Evolutionary conservation across 148 eudicot genomes (phyloP).

Genomic region (Rhododendron williamsianum): DNA sequence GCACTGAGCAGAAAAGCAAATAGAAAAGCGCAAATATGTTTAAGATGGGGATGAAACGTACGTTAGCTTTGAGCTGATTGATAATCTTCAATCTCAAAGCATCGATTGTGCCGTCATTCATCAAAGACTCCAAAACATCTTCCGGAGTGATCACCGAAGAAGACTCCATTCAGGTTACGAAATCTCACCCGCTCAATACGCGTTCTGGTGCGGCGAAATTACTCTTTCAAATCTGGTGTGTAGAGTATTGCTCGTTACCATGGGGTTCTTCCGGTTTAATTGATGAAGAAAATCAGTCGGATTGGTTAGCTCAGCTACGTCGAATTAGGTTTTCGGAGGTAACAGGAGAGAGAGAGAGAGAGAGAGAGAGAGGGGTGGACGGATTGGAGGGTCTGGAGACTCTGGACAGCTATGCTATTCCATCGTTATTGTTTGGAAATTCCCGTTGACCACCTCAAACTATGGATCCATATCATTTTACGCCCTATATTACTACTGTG

Average conservation of each 20-base stretch:
- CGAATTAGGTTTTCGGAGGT: neutral
- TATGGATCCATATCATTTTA: neutral
- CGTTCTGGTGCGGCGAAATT: neutral
- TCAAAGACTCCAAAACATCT: slow-evolving; percentile 75
- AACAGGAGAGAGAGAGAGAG: neutral
- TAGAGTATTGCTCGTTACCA: neutral
- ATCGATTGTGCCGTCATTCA: slow-evolving; percentile 94
- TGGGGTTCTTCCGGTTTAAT: neutral
- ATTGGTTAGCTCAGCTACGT: neutral
- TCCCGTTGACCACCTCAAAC: neutral
- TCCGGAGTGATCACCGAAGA: slow-evolving; percentile 63
- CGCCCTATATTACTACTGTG: neutral
- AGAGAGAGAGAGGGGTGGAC: too few relatives aligned
- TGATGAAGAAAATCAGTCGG: neutral
- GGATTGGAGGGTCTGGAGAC: too few relatives aligned
- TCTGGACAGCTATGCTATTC: neutral
- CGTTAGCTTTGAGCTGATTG: slow-evolving; percentile 94
- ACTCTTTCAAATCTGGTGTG: neutral
- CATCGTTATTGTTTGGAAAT: neutral
- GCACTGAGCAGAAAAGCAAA: neutral
- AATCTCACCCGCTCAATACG: neutral
- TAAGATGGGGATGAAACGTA: slow-evolving; percentile 20
- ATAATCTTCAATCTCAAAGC: slow-evolving; percentile 78
- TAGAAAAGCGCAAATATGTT: neutral
- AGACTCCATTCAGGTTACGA: slow-evolving; percentile 32